phyloP scores from a whole-genome alignment of 495 filamentous ascomycete species.

The Penicillium paradoxum region DNA sequence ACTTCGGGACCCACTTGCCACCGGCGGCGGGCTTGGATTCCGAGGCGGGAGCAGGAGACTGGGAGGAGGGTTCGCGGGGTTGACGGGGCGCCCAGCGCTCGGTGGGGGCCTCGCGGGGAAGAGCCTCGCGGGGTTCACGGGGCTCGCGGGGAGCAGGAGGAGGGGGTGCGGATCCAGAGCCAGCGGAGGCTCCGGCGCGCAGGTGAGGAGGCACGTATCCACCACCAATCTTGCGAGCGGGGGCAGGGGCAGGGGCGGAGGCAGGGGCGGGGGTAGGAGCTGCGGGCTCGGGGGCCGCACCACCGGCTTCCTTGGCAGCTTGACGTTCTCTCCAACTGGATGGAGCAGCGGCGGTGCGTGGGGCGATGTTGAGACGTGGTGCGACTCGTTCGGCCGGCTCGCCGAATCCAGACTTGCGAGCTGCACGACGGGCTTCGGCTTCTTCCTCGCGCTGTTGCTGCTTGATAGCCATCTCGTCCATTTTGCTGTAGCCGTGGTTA shows the following conservation, averaged over 20 bases:
- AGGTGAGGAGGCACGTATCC: slow-evolving; percentile 51
- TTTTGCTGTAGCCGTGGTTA: slow-evolving; percentile 41
- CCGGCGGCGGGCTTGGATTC: slow-evolving; percentile 27
- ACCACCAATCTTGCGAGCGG: slow-evolving; percentile 29
- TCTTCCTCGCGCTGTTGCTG: slow-evolving; percentile 68
- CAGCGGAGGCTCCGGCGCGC: slow-evolving; percentile 31
- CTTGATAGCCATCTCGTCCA: slow-evolving; percentile 58
- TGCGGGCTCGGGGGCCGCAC: slow-evolving; percentile 24
- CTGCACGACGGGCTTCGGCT: slow-evolving; percentile 54
- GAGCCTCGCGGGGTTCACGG: slow-evolving; percentile 33
- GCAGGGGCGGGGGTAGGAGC: slow-evolving; percentile 22
- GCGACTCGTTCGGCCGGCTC: slow-evolving; percentile 54
- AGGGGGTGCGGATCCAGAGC: slow-evolving; percentile 29
- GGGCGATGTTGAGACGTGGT: slow-evolving; percentile 62
- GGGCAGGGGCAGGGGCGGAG: slow-evolving; percentile 11
- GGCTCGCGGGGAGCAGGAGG: slow-evolving; percentile 31
- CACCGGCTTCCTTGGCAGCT: slow-evolving; percentile 55
- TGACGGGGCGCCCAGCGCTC: slow-evolving; percentile 27
- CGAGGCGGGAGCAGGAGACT: slow-evolving; percentile 17
- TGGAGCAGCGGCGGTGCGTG: slow-evolving; percentile 47
- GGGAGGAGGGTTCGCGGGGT: slow-evolving; percentile 14
- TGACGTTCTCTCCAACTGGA: slow-evolving; percentile 82
- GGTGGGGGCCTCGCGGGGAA: slow-evolving; percentile 24
- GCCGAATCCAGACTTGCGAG: slow-evolving; percentile 40
- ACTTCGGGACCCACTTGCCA: slow-evolving; percentile 42